phyloP scores from a whole-genome alignment of 768 basidiomycete genomes.

The Paxillus rubicundulus region DNA sequence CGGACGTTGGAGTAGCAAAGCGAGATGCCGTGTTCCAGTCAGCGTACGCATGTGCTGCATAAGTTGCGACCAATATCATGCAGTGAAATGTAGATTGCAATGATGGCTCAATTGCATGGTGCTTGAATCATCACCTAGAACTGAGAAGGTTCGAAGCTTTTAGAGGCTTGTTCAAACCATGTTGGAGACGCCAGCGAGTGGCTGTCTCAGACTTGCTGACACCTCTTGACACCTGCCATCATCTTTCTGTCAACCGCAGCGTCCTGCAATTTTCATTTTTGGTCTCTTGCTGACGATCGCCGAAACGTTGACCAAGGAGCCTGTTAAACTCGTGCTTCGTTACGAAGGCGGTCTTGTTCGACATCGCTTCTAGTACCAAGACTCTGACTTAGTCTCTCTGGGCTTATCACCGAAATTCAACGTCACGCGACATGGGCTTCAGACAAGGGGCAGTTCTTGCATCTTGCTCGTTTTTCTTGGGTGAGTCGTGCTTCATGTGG shows the following conservation, averaged over 20 bases:
- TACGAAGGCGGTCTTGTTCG: not conserved
- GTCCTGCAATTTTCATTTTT: not conserved
- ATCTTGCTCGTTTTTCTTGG: constrained; percentile 87
- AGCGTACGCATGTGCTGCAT: too few species aligned
- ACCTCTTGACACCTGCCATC: not conserved
- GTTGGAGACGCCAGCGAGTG: too few species aligned
- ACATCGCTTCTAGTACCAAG: not conserved
- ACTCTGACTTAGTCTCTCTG: not conserved
- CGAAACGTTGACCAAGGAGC: not conserved
- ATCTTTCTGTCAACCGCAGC: too few species aligned
- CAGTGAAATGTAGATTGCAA: too few species aligned
- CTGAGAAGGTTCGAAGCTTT: too few species aligned
- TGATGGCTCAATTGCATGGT: too few species aligned
- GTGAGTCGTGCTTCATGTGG: constrained; percentile 41
- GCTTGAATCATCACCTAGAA: too few species aligned
- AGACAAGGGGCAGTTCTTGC: constrained; percentile 84
- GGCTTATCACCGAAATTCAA: not conserved
- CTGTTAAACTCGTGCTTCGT: not conserved
- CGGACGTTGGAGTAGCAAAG: too few species aligned
- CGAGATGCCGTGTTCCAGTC: too few species aligned
- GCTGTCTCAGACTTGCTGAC: not conserved
- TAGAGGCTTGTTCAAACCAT: too few species aligned
- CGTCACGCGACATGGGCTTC: constrained; percentile 66
- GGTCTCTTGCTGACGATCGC: not conserved
- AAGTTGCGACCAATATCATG: too few species aligned